A percentile compares a stretch with the other conserved stretches of the same genome.
Evolutionary conservation across 2,329 filamentous ascomycete genomes (phyloP).

Genomic region (Epichloe sylvatica): DNA sequence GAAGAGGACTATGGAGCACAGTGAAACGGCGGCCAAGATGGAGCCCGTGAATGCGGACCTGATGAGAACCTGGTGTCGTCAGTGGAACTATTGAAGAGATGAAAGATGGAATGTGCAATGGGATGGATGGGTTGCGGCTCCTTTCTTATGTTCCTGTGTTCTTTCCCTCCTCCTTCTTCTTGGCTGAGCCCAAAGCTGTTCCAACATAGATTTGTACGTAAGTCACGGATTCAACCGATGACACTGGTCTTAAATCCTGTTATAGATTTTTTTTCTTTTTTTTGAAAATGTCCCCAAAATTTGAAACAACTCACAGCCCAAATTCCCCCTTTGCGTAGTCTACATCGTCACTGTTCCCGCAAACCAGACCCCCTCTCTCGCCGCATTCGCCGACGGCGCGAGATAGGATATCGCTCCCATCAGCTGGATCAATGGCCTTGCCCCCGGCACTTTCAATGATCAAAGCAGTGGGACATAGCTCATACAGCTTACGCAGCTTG

Average conservation of each 20-base stretch:
- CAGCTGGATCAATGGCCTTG: conserved; percentile 34
- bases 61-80: conserved; percentile 34
- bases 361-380: conserved; percentile 36
- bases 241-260: too few relatives aligned
- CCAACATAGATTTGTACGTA: background rate
- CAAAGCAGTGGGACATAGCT: conserved; percentile 45
- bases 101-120: background rate
- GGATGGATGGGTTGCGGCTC: too few relatives aligned
- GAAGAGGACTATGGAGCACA: conserved; percentile 23
- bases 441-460: conserved; percentile 48
- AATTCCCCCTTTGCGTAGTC: conserved; percentile 16
- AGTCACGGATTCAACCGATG: too few relatives aligned
- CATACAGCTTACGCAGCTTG: conserved; percentile 45
- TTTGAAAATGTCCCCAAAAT: too few relatives aligned
- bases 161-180: background rate
- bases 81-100: conserved; percentile 24
- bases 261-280: too few relatives aligned
- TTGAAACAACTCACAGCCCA: background rate
- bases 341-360: conserved; percentile 37
- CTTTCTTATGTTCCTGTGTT: background rate
- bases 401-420: conserved; percentile 28
- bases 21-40: conserved; percentile 27
- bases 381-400: conserved; percentile 26
- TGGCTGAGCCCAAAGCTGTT: background rate
- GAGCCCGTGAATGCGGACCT: conserved; percentile 27